phyloP scores from a whole-genome alignment of 345 rosid species.

The Eucalyptus tenuipes region DNA sequence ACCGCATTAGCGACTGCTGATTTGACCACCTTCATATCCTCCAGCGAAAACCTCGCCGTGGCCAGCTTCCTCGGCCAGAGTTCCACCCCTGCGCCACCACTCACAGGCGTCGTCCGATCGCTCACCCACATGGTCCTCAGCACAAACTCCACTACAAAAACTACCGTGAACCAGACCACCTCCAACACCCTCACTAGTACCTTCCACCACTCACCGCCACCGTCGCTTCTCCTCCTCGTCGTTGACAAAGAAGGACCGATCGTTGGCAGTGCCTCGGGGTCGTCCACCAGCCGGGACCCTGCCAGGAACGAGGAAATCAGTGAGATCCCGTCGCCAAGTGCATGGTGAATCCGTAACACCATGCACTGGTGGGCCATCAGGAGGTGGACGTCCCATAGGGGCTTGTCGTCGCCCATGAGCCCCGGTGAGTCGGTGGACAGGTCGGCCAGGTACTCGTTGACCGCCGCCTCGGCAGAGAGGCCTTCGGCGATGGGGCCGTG shows the following conservation, averaged over 20 bases:
- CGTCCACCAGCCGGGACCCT: constrained; percentile 14
- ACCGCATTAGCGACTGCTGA: constrained; percentile 23
- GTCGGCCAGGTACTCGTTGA: constrained; percentile 34
- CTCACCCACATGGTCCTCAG: constrained; percentile 18
- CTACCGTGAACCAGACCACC: constrained; percentile 25
- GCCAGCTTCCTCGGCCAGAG: constrained; percentile 52
- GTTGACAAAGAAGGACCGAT: neutral
- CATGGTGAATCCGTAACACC: constrained; percentile 41
- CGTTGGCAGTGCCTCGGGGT: constrained; percentile 15
- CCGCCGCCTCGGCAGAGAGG: neutral
- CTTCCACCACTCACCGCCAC: neutral
- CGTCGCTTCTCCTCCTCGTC: neutral
- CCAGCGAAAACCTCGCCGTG: constrained; percentile 37
- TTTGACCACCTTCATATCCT: constrained; percentile 49
- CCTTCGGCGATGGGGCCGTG: neutral
- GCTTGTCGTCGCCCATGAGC: constrained; percentile 27
- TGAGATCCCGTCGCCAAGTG: constrained; percentile 53
- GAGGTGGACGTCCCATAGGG: constrained; percentile 51
- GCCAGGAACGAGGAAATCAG: constrained; percentile 43
- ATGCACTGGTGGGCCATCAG: constrained; percentile 13
- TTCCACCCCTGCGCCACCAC: constrained; percentile 56
- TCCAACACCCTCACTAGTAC: neutral
- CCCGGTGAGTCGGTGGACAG: constrained; percentile 17
- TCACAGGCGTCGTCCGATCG: constrained; percentile 22
- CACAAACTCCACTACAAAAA: constrained; percentile 16